These are phyloP conservation scores for Chlamydomonas urium DNA, from an alignment of 139 green algal genomes.

Conservation along the genomic window DNA sequence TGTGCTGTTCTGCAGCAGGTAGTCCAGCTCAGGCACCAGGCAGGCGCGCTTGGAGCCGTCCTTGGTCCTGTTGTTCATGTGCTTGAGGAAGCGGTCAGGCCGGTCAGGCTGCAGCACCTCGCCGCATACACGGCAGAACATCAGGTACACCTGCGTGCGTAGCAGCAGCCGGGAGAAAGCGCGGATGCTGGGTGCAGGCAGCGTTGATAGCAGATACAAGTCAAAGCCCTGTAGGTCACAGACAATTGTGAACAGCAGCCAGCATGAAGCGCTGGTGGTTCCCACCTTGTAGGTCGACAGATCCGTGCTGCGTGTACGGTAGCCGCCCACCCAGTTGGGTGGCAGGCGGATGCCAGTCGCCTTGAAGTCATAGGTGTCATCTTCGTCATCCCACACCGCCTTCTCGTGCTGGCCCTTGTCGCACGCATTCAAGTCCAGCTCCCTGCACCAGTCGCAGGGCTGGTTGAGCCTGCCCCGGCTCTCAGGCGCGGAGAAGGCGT, in stretches of 20 bases:
- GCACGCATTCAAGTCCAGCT: conserved; percentile 1
- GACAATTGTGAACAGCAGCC: not conserved
- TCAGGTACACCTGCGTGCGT: not conserved
- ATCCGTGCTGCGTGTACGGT: conserved; percentile 8
- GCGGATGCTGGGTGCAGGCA: not conserved
- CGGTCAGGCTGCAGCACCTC: conserved; percentile 1
- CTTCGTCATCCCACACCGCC: not conserved
- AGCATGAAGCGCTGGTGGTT: not conserved
- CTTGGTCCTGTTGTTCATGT: not conserved
- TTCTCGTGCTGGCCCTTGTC: not conserved
- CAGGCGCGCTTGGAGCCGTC: not conserved
- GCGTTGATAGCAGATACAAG: not conserved
- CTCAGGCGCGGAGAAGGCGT: not conserved
- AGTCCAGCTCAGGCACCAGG: conserved; percentile 8
- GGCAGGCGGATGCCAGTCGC: conserved; percentile 5
- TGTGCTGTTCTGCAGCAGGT: too few relatives aligned
- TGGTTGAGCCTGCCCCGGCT: not conserved
- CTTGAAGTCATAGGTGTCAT: conserved; percentile 6
- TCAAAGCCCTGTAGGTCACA: not conserved
- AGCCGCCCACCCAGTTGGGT: conserved; percentile 8
- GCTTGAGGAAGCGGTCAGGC: not conserved
- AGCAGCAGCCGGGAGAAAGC: not conserved
- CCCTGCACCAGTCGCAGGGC: conserved; percentile 10
- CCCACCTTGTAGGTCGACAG: conserved; percentile 1
- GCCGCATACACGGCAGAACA: conserved; percentile 8